phyloP scores from a whole-genome alignment of 208 protist species.

The Herpetomonas muscarum region DNA sequence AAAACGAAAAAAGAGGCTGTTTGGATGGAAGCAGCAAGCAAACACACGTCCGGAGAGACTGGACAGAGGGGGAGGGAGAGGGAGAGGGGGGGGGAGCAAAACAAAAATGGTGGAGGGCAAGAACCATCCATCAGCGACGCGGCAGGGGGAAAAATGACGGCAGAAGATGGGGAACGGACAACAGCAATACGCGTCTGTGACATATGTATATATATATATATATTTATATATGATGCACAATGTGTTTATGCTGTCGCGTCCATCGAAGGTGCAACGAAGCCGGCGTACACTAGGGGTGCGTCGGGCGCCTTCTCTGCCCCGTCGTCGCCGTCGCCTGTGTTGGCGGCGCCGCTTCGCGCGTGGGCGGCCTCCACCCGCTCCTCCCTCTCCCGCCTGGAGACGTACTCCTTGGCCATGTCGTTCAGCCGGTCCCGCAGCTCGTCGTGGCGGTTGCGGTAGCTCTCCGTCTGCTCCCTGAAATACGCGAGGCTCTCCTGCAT shows the following conservation, averaged over 20 bases:
- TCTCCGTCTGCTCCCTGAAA: slow-evolving; percentile 81
- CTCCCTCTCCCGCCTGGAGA: slow-evolving; percentile 9
- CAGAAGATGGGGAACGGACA: no score
- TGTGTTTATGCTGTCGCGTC: neutral
- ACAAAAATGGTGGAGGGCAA: no score
- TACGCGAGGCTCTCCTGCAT: slow-evolving; percentile 75
- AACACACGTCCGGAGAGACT: no score
- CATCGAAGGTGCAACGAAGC: slow-evolving; percentile 43
- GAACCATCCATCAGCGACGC: no score
- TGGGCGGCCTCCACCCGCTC: slow-evolving; percentile 2
- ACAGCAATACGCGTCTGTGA: no score
- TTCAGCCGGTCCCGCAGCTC: slow-evolving; percentile 53
- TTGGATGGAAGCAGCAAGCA: no score
- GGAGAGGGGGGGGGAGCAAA: no score
- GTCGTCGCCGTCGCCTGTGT: neutral
- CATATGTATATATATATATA: slow-evolving; percentile 3
- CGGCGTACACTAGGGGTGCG: slow-evolving; percentile 24
- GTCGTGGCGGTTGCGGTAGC: slow-evolving; percentile 63
- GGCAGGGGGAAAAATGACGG: no score
- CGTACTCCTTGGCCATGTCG: slow-evolving; percentile 31
- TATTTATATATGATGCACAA: slow-evolving; percentile 1
- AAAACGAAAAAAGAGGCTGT: no score
- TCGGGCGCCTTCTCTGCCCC: slow-evolving; percentile 11
- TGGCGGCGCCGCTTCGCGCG: slow-evolving; percentile 1
- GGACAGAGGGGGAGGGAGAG: no score